phyloP scores from a whole-genome alignment of 306 rosid species.

The Gillenia trifoliata region DNA sequence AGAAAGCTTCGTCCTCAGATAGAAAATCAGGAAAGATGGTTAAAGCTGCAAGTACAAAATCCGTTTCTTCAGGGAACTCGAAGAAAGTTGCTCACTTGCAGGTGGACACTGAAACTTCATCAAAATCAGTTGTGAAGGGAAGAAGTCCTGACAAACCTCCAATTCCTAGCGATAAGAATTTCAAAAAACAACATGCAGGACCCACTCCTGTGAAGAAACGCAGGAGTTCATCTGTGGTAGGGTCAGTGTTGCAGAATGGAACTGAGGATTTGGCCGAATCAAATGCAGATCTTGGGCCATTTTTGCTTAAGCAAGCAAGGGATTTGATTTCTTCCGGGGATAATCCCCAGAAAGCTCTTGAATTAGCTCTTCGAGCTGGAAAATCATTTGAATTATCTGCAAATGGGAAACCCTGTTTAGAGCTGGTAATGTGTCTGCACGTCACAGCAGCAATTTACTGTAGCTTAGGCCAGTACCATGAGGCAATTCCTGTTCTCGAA shows the following conservation, averaged over 20 bases:
- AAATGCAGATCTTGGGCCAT: conserved; percentile 60
- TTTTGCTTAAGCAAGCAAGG: conserved; percentile 82
- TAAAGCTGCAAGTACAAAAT: conserved; percentile 37
- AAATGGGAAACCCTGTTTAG: conserved; percentile 63
- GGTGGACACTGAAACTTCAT: conserved; percentile 29
- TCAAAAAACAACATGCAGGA: conserved; percentile 40
- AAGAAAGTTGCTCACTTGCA: conserved; percentile 34
- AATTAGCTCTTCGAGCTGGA: conserved; percentile 67
- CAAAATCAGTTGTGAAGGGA: conserved; percentile 40
- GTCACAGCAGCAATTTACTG: conserved; percentile 83
- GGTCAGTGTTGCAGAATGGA: conserved; percentile 31
- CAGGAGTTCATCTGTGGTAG: conserved; percentile 35
- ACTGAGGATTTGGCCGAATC: conserved; percentile 28
- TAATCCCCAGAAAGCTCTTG: conserved; percentile 63
- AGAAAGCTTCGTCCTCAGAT: conserved; percentile 35
- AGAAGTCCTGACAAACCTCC: conserved; percentile 56
- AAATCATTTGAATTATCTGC: conserved; percentile 53
- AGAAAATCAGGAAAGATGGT: conserved; percentile 42
- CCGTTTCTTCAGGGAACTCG: conserved; percentile 43
- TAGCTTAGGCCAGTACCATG: conserved; percentile 53
- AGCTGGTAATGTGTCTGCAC: conserved; percentile 81
- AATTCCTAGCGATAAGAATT: conserved; percentile 30
- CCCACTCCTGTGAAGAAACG: conserved; percentile 28
- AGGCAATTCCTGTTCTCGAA: conserved; percentile 74
- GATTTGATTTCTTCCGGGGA: conserved; percentile 67